A percentile compares a stretch with the other conserved stretches of the same genome.
These are phyloP conservation scores for Thymus mandschuricus DNA, from an alignment of 257 asterid species.

Conservation along the genomic window DNA sequence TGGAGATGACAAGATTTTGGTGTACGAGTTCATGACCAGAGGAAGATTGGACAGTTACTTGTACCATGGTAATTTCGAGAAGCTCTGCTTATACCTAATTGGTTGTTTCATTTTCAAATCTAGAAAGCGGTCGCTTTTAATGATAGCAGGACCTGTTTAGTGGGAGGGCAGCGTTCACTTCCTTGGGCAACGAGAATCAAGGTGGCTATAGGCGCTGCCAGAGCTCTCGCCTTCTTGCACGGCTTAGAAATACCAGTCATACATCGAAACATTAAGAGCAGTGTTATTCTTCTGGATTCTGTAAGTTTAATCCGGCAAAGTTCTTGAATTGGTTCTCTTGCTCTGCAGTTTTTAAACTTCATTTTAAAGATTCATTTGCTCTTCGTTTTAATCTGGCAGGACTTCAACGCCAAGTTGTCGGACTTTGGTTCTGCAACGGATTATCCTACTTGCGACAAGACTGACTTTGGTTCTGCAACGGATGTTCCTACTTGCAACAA, in stretches of 20 bases:
- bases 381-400: too few species aligned
- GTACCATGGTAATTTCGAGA: neutral
- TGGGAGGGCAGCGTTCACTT: constrained; percentile 49
- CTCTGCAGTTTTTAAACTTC: neutral
- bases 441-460: constrained; percentile 50
- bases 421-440: constrained; percentile 42
- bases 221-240: constrained; percentile 59
- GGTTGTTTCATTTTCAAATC: too few species aligned
- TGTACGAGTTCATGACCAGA: constrained; percentile 8
- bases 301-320: constrained; percentile 29
- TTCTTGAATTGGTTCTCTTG: neutral
- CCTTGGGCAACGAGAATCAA: constrained; percentile 62
- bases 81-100: too few species aligned
- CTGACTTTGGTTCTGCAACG: constrained; percentile 36
- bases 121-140: too few species aligned
- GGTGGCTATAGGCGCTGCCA: constrained; percentile 65
- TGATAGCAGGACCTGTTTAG: constrained; percentile 1
- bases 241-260: constrained; percentile 49
- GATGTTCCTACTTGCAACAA: constrained; percentile 53
- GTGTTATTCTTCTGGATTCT: constrained; percentile 53
- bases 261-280: constrained; percentile 44
- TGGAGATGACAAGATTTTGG: constrained; percentile 9
- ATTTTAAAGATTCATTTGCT: neutral
- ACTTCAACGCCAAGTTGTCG: too few species aligned
- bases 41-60: constrained; percentile 26